phyloP scores from a whole-genome alignment of 176 grass and related monocot species.

The Eragrostis curvula region DNA sequence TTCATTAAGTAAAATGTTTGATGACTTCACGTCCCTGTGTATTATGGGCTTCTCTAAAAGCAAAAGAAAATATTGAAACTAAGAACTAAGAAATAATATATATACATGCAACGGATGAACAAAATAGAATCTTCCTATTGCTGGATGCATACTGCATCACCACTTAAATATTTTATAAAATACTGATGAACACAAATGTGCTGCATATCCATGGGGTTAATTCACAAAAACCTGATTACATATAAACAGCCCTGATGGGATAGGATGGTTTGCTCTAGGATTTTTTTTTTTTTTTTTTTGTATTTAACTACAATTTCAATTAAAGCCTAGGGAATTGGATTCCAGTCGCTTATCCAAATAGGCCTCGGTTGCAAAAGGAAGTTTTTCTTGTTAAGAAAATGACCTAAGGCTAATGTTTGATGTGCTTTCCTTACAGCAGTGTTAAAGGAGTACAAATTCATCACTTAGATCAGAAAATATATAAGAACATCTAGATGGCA shows the following conservation, averaged over 20 bases:
- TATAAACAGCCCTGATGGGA: no score
- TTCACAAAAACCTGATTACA: no score
- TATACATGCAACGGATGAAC: neutral
- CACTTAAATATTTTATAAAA: no score
- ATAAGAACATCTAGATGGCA: neutral
- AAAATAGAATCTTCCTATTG: conserved; percentile 8
- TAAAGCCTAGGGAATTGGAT: neutral
- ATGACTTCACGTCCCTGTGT: conserved; percentile 94
- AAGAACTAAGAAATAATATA: conserved; percentile 15
- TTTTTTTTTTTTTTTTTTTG: neutral
- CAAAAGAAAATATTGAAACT: conserved; percentile 5
- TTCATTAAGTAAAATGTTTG: conserved; percentile 89
- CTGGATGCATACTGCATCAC: neutral
- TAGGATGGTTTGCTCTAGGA: no score
- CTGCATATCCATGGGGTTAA: neutral
- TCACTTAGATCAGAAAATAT: neutral
- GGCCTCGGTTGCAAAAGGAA: neutral
- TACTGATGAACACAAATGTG: conserved; percentile 7
- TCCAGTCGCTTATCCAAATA: neutral
- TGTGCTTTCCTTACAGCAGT: conserved; percentile 5
- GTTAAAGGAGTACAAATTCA: neutral
- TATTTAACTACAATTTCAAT: neutral
- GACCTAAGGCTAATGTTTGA: neutral
- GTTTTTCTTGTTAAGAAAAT: neutral
- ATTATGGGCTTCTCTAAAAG: conserved; percentile 93